A percentile compares a stretch with the other conserved stretches of the same genome.
These are phyloP conservation scores for Hemisphaericaspora xylanilytica DNA, from an alignment of 1,139 yeast species.

Conservation along the genomic window DNA sequence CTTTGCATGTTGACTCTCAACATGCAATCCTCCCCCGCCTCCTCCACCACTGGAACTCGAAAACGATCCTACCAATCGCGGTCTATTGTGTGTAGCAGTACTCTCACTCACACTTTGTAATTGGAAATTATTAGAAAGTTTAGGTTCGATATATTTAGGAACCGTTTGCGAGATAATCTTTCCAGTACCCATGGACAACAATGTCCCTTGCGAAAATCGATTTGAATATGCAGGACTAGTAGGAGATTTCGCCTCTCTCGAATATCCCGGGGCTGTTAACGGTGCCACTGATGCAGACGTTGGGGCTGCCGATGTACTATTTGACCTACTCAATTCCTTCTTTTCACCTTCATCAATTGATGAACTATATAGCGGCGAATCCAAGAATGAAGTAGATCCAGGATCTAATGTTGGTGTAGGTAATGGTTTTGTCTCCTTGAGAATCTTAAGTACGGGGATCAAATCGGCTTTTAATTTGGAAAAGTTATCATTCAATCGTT, in stretches of 20 bases:
- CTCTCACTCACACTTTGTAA: slow-evolving; percentile 13
- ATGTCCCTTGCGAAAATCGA: slow-evolving; percentile 39
- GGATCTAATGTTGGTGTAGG: slow-evolving; percentile 55
- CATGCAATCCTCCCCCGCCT: not conserved
- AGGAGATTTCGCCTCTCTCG: slow-evolving; percentile 9
- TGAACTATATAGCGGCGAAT: slow-evolving; percentile 22
- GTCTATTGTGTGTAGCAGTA: not conserved
- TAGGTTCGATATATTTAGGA: slow-evolving; percentile 17
- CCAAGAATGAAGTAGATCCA: slow-evolving; percentile 27
- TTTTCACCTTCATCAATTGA: not conserved
- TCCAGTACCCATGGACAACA: slow-evolving; percentile 44
- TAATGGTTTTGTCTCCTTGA: slow-evolving; percentile 55
- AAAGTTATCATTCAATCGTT: slow-evolving; percentile 47
- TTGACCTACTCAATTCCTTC: slow-evolving; percentile 8
- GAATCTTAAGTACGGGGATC: slow-evolving; percentile 49
- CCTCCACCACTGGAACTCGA: not conserved
- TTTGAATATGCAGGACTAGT: slow-evolving; percentile 44
- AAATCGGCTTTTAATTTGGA: slow-evolving; percentile 50
- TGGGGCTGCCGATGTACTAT: slow-evolving; percentile 1
- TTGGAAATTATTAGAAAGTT: slow-evolving; percentile 12
- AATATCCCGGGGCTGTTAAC: too few relatives aligned
- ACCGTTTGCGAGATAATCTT: slow-evolving; percentile 34
- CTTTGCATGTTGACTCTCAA: not conserved
- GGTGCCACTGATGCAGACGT: too few relatives aligned
- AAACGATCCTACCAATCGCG: not conserved